Evolutionary conservation across 345 rosid genomes (phyloP), one percentile per base, ranked within the genome.

Genomic region (Rhodamnia argentea): DNA sequence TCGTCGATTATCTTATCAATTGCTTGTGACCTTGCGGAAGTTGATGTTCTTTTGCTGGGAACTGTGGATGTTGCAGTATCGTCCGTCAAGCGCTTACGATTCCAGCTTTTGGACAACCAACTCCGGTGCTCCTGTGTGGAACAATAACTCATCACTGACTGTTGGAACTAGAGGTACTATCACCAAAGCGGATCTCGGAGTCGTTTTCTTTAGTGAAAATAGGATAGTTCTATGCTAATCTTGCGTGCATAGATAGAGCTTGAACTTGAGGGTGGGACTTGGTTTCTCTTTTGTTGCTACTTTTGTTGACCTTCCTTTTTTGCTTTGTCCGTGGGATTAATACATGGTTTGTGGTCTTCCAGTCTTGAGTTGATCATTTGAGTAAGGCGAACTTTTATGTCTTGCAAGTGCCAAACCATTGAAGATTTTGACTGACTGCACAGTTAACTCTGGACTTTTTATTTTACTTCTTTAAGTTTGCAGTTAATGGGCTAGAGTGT

Each of bases 41-140:
- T 54, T 54, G 57, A 54, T 54, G 9, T 54, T 20, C 22, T 50
- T 52, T 52, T 55, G 22, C 20, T 59, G 55, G 24, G 81, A 54
- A 22, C 44, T 76, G 57, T 70, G 62, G 60, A 32, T 82, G 13
- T 55, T 27, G 86, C 92, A 92, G 95, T 7, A 86, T 86, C 94
- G 94, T 5, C 98, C 99, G 6, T 93, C 99, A 53, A 96, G 96
- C 82, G 92, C 94, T 29, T 89, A 84, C 92, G 90, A 90, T 87
- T n/a, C 98, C 24, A 90, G 93, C 1, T 94, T 92, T 86, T 95
- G 92, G 93, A 95, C 99, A 47, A 92, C 98, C 29, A 96, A 96
- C 87, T 93, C 95, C 6, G 99, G 99, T 82, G 85, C 95, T 90
- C 98, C 99, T 0, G 93, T 96, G 56, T 95, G 93, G 89, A 96